Evolutionary conservation across 306 rosid species (phyloP), one percentile per base, ranked within the genome.

Genomic region (Castanea sativa): DNA sequence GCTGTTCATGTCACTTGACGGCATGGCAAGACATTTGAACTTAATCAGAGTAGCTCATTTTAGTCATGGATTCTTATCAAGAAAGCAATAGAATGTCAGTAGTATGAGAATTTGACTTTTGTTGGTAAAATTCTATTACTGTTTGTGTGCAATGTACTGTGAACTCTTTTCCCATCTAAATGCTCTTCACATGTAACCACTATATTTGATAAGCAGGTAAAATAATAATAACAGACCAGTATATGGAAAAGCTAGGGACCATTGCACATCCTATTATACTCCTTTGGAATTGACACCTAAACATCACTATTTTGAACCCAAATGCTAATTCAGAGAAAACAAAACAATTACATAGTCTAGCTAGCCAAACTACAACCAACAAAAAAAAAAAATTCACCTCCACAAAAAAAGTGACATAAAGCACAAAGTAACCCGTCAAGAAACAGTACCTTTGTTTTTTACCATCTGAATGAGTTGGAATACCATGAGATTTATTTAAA

Each of bases 401-500:
- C 20, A 16, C 70, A 32, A 67, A 35, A 23, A 19, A 68, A 9
- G 27, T 13, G 20, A 68, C 52, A 68, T 52, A 71, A 74, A 53
- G 30, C 21, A 33, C 4, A 16, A 58, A 32, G 25, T 55, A 38
- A 27, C 51, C 45, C 11, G 27, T 21, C 63, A 70, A 72, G 75
- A 79, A 80, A 79, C 55, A 75, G 63, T 86, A 91, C 99, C 99
- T 85, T 88, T 81, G 77, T 82, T 81, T 84, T 80, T 89, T 80
- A 76, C 74, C 85, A 49, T 55, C 81, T 73, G 76, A 82, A 12
- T 84, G 81, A 64, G 80, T 61, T 14, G 85, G 84, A 74, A 69
- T 82, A 49, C 74, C 85, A 78, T 78, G 86, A 58, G 92, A 86
- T 58, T 89, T 78, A 67, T 85, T 76, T 23, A 88, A 73, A 56